Evolutionary conservation across 768 basidiomycete species (phyloP), one percentile per base, ranked within the genome.

Genomic region (Fibroporia radiculosa): DNA sequence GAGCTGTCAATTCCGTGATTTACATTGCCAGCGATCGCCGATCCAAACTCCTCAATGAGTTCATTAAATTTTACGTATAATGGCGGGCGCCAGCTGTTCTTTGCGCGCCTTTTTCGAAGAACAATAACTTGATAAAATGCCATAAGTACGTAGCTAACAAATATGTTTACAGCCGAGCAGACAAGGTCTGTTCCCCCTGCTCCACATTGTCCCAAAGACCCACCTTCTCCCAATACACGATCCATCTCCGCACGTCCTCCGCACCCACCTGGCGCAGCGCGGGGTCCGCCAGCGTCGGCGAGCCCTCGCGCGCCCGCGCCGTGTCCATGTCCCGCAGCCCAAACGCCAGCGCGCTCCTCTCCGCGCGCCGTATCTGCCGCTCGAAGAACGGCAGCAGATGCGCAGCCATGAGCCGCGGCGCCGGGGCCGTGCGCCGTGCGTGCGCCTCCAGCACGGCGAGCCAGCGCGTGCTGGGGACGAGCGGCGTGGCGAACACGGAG

Each of bases 221-320:
- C 55, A 39, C 59, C 55, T 0, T 64, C 63, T 49, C 67, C 64
- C 29, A 56, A 53, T 31, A 50, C 44, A n/a, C 72, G 46, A 26
- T 71, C 64, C 14, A 48, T 48, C 56, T 70, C 68, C 66, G 33
- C n/a, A 27, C 23, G n/a, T 40, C 39, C 25, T 40, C 23, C 39
- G 14, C 25, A 3, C 39, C 22, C 8, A 40, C 12, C 6, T 26
- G 39, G 8, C 39, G 22, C 4, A 40, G 3, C 12, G 13, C 25
- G 7, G 39, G 39, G 20, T 24, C 39, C n/a, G 23, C 25, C 25
- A 40, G 39, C 10, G 39, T 27, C 3, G 39, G 39, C 14, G 39
- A 40, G 4, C 22, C 39, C 12, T 3, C 25, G n/a, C 25, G 11
- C 14, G 39, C 39, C 39, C 28, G 22, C 23, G 12, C 16, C n/a